phyloP scores from a whole-genome alignment of 768 basidiomycete genomes.

The Auriscalpium vulgare region DNA sequence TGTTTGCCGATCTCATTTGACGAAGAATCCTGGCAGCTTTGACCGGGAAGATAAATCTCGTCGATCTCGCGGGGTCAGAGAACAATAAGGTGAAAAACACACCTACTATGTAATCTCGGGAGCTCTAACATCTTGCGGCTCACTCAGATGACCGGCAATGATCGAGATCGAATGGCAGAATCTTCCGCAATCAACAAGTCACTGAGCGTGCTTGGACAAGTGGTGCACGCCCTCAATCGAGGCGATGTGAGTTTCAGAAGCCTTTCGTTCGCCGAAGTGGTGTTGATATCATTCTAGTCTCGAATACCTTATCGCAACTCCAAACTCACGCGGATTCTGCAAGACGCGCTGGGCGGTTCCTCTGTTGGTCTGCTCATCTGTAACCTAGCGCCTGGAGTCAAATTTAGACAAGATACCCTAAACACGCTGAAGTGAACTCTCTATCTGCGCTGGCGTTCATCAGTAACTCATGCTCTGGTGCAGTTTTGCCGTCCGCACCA shows the following conservation, averaged over 20 bases:
- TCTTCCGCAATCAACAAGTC: slow-evolving; percentile 88
- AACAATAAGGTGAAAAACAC: slow-evolving; percentile 65
- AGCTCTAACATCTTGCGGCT: background rate
- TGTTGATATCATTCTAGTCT: slow-evolving; percentile 30
- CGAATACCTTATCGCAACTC: slow-evolving; percentile 88
- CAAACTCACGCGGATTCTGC: slow-evolving; percentile 80
- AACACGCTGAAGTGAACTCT: slow-evolving; percentile 75
- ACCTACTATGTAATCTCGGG: no score
- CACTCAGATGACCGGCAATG: slow-evolving; percentile 69
- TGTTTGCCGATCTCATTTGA: background rate
- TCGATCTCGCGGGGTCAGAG: slow-evolving; percentile 87
- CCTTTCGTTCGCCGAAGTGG: background rate
- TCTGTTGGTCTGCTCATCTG: slow-evolving; percentile 78
- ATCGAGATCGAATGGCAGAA: slow-evolving; percentile 81
- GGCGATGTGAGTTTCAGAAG: slow-evolving; percentile 40
- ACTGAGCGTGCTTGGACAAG: slow-evolving; percentile 78
- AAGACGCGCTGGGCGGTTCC: slow-evolving; percentile 83
- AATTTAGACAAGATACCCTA: slow-evolving; percentile 79
- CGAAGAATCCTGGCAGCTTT: slow-evolving; percentile 34
- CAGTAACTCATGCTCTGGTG: background rate
- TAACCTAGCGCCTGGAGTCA: slow-evolving; percentile 76
- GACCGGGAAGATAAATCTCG: slow-evolving; percentile 75
- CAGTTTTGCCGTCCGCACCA: slow-evolving; percentile 76
- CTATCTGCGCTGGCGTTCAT: background rate
- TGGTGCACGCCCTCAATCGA: slow-evolving; percentile 77